Evolutionary conservation across 257 asterid genomes (phyloP), one percentile per base, ranked within the genome.

Genomic region (Echium plantagineum): DNA sequence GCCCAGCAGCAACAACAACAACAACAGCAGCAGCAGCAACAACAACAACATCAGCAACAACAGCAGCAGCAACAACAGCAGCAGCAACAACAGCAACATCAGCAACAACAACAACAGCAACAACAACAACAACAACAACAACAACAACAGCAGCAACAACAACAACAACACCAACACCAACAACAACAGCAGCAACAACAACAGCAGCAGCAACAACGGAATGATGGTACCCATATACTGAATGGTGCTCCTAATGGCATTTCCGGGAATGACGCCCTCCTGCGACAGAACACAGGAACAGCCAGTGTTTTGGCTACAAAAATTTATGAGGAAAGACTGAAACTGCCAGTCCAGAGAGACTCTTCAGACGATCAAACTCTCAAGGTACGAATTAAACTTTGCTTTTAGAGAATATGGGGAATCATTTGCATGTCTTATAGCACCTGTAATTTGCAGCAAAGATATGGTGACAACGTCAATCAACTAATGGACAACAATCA

Each of bases 1-100:
- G 81, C 97, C 63, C 99, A 93, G 68, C 61, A 93, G 76, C 95
- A 90, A 63, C 98, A 91, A 62, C 97, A 84, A 84, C 12, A 81
- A 77, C 30, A 79, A 1, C 80, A 74, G 26, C 98, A 91, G 63
- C 97, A 84, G n/a, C 61, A 93, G 76, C 95, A 90, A 63, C 98
- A 91, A 62, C 97, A 84, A 84, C 12, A 81, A 77, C 30, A 79
- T 2, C 80, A 74, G 26, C 98, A 91, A 62, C 97, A 84, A 79
- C 12, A 81, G 75, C 30, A 79, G 1, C 80, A 74, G 31, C 86
- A 78, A 19, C 80, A 74, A 15, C 84, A 76, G 9, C 86, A 78
- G 9, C 84, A 75, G 16, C 87, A 90, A 35, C 93, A 84, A 58
- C 96, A 85, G 46, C 97, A 89, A 65, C 77, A 82, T 82, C 97